Percentiles rank a stretch among this genome's conserved stretches.
phyloP scores from a whole-genome alignment of 106 monocot species.

The Gastrodia elata region DNA sequence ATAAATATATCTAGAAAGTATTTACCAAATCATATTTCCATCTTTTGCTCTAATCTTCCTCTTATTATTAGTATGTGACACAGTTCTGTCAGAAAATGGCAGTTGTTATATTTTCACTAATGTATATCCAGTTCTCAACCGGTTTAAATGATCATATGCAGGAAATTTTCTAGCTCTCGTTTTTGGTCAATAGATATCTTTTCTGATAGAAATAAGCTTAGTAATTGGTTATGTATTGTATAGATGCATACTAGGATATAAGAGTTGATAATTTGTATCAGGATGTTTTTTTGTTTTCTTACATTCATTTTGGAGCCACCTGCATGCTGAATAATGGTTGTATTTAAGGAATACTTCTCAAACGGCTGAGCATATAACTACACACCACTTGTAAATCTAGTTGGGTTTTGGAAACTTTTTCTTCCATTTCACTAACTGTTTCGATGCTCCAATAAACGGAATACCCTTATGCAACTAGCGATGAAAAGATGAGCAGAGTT shows the following conservation, averaged over 20 bases:
- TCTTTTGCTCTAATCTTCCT: background rate
- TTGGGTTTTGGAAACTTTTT: background rate
- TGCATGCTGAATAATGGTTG: background rate
- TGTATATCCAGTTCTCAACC: background rate
- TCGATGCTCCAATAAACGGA: background rate
- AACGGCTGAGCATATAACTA: background rate
- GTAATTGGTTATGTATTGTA: background rate
- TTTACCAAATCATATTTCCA: background rate
- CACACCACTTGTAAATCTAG: background rate
- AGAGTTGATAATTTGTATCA: background rate
- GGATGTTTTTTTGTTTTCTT: background rate
- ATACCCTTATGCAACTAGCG: background rate
- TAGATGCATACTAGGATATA: conserved; percentile 1
- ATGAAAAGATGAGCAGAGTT: background rate
- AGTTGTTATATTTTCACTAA: background rate
- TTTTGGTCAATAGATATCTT: background rate
- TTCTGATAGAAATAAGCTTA: background rate
- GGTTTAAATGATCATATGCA: background rate
- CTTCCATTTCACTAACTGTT: background rate
- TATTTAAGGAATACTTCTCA: background rate
- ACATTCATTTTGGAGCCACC: background rate
- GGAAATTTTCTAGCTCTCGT: background rate
- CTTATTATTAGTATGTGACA: background rate
- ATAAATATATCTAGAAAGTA: background rate
- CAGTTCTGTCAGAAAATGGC: background rate